Base-by-base conservation (phyloP, 371 early-diverging fungal genomes). In the Apophysomyces variabilis region DNA sequence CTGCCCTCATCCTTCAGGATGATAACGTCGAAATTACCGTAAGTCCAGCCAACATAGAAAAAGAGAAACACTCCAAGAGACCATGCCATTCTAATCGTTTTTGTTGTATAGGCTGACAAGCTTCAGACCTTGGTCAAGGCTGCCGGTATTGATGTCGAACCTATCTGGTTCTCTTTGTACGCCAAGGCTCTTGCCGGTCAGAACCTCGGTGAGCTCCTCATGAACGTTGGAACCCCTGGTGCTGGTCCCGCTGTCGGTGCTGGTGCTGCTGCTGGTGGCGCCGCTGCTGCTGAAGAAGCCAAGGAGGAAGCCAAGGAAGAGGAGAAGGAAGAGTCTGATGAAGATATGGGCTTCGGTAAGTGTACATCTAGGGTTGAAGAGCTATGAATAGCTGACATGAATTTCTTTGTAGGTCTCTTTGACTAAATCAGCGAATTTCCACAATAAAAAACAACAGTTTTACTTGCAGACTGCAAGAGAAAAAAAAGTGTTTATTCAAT, bases 111-210 rank as follows among this genome's bases (percentile, higher is more conserved):
- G 96, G 92, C 96, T 75, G 97, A 96, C 85, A 95, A 95, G 90
- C 89, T 97, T 70, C 84, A 82, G 82, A 82, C 94, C 69, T 85
- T 97, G 79, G 90, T 92, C 85, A 88, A 88, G 77, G 96, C 96
- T 72, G 95, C 97, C 72, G 93, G 93, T 80, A 80, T 96, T 69
- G 90, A 91, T 62, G 91, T 97, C 76, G 97, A 97, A 84, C 83
- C 94, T 69, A 93, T 97, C 89, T 97, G 95, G 95, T 90, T 93
- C 77, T 83, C 83, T 79, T 86, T 97, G 77, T 97, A 96, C 85
- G 95, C 98, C 85, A 97, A 97, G 93, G 97, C 97, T 67, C 91
- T 97, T 70, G 94, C 86, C 67, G 96, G 96, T 73, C 92, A 93
- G 89, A 90, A 96, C 83, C 79, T 97, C 71, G 85, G 80, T 77